phyloP scores from a whole-genome alignment of 352 stramenopile species.

The Globisporangium perplexum region DNA sequence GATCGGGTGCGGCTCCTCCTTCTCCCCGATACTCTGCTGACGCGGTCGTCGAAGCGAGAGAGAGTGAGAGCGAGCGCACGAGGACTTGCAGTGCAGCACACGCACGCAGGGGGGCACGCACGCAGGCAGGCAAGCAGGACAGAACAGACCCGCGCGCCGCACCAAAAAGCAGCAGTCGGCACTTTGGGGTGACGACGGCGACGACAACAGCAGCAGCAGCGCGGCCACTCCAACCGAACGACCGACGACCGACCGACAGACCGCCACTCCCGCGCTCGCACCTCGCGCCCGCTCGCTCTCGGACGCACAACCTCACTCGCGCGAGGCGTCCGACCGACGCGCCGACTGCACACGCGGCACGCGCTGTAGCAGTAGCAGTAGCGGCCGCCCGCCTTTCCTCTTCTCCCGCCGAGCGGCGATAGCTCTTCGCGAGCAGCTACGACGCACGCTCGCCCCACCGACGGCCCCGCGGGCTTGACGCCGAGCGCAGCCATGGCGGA shows the following conservation, averaged over 20 bases:
- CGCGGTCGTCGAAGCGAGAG: neutral
- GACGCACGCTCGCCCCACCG: neutral
- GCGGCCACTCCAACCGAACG: conserved; percentile 1
- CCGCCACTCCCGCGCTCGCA: neutral
- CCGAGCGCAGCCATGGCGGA: conserved; percentile 25
- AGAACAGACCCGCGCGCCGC: neutral
- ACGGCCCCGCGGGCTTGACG: neutral
- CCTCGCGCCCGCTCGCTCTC: neutral
- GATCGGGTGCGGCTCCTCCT: no score
- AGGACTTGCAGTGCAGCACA: conserved; percentile 1
- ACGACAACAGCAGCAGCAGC: neutral
- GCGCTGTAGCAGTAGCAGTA: neutral
- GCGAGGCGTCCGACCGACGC: conserved; percentile 1
- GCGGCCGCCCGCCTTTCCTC: neutral
- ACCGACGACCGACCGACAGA: neutral
- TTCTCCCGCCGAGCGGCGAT: neutral
- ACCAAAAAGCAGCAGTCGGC: neutral
- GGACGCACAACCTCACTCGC: conserved; percentile 1
- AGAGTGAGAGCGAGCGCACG: neutral
- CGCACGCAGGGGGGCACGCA: neutral
- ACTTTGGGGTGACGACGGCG: neutral
- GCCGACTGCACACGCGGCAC: neutral
- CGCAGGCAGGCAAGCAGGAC: neutral
- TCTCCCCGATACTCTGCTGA: no score
- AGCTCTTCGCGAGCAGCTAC: conserved; percentile 7